Evolutionary conservation across 163 green algal genomes (phyloP), one percentile per base, ranked within the genome.

Genomic region (Chloromonas sp.): DNA sequence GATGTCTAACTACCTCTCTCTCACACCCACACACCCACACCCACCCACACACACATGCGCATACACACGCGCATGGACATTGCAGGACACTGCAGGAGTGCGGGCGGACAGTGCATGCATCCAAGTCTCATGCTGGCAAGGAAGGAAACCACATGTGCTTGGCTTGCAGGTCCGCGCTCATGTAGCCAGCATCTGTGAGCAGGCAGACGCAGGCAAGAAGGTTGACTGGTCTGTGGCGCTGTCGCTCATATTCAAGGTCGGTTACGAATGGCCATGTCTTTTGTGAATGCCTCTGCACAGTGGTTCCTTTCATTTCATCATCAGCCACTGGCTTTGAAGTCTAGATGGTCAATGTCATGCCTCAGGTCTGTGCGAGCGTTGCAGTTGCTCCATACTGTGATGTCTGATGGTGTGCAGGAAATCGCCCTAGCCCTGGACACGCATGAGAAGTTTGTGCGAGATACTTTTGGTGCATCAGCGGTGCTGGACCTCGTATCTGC

Each of bases 241-340:
- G 71, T 95, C 92, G 0, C 87, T 88, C 59, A 84, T 98, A 14
- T 98, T 98, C 90, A 95, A 93, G 71, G 94, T 96, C 66, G 87
- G 96, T 60, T 92, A 93, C 36, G 36, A 36, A 36, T 36, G 36
- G 3, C 61, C 91, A 1, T 89, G 91, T 0, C 70, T 98, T 2
- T 92, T 96, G 60, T 92, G 93, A 81, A 93, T 71, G 94, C 89
- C 57, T 71, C 3, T 83, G 76, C 11, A 70, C 87, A 93, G 70
- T 77, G 84, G 13, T 86, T 93, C n/a, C 83, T 95, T 36, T 36
- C 36, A 36, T 36, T 36, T 36, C 36, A 36, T 36, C 36, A 36
- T 36, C 36, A 36, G 36, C 36, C 36, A 36, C 36, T 36, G 36
- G 36, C 36, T 36, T 36, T 36, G 36, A 36, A 36, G 36, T 36